Conservation (phyloP, 305 asterid species). For the Fraxinus dipetala region DNA sequence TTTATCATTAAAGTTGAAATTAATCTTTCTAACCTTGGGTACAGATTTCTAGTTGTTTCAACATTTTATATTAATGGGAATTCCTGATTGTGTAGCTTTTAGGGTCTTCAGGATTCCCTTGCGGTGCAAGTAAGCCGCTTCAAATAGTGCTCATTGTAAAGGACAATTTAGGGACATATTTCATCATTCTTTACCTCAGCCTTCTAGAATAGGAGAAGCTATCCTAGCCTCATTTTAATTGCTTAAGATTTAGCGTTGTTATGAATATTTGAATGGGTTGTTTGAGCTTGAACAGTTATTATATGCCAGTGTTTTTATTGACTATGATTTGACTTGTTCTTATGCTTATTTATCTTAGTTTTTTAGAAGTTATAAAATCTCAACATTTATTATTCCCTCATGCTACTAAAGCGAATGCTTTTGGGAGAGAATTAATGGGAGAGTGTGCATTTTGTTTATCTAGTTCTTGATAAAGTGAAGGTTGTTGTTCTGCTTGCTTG, state of each 20-base stretch:
- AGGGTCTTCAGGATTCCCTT: not conserved
- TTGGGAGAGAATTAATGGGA: not conserved
- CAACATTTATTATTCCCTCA: not conserved
- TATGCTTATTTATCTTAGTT: not conserved
- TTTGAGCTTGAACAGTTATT: constrained; percentile 19
- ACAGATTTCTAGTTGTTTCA: not conserved
- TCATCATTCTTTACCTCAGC: not conserved
- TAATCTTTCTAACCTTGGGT: not conserved
- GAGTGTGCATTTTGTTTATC: not conserved
- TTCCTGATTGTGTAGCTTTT: constrained; percentile 15
- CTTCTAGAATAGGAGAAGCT: constrained; percentile 4
- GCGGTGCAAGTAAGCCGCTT: not conserved
- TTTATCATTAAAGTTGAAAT: constrained; percentile 1
- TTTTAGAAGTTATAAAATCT: not conserved
- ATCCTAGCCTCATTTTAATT: not conserved
- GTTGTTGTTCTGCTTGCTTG: constrained; percentile 10
- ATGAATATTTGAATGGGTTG: not conserved
- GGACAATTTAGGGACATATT: not conserved
- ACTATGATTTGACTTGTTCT: constrained; percentile 2
- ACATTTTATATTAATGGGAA: constrained; percentile 9
- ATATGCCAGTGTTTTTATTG: not conserved
- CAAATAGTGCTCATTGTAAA: not conserved
- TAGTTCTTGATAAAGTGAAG: constrained; percentile 10
- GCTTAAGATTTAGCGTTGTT: constrained; percentile 6
- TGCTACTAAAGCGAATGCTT: constrained; percentile 9